Base-by-base conservation (phyloP, 2,329 filamentous ascomycete genomes). In the Coleophoma cylindrospora region DNA sequence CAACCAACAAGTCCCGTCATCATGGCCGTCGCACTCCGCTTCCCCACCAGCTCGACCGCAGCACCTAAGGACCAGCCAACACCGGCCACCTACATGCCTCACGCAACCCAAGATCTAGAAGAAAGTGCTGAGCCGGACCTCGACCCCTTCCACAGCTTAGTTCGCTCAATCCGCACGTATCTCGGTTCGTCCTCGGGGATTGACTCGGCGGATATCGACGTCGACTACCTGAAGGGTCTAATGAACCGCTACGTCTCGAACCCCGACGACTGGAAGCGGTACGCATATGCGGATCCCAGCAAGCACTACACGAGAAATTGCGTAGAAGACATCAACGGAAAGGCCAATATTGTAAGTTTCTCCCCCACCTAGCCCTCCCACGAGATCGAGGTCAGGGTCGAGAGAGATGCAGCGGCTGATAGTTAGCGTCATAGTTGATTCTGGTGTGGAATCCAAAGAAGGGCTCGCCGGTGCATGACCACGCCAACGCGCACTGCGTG, bases 391-490 rank as follows among this genome's bases (percentile, higher is more conserved):
- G 11, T 2, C 7, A 38, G 15, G 15, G 12, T 2, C 4, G 11
- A 17, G 36, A 9, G 15, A 38, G n/a, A 3, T 2, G 19, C 19
- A 2, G 19, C 19, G 15, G 5, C 10, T 10, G 13, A 22, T 27
- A 27, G 22, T 27, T 15, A 3, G 22, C 19, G 9, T 22, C 4
- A 13, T 13, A 44, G 41, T 32, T 44, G 54, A 81, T 96, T 44
- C 80, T 96, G 38, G 91, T 95, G 37, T 96, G 91, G 91, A 86
- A 84, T 14, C 91, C 91, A 0, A 87, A 87, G 47, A 89, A 89
- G 70, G 81, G 81, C 36, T 92, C 87, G 61, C 85, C 87, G 11
- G 90, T 96, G 64, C 91, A 96, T 65, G 91, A 96, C 66, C 87
- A 90, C 68, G 86, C 85, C 64, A 89, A 92, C 54, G 89, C 91